Conservation (phyloP, 768 basidiomycete species). For the Termitomyces sp. region DNA sequence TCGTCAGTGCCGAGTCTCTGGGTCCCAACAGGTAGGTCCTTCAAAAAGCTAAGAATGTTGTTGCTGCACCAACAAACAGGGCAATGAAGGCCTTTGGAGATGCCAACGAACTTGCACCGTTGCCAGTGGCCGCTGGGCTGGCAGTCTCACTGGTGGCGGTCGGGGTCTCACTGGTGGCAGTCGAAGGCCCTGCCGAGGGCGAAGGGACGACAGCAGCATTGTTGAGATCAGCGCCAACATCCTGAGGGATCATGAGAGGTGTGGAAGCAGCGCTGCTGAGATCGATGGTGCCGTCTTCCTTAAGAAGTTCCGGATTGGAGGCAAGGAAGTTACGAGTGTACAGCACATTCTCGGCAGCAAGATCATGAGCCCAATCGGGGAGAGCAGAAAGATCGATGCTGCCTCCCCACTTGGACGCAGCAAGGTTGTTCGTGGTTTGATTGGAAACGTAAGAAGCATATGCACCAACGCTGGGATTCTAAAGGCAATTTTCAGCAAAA, state of each 20-base stretch:
- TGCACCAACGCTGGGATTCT: constrained; percentile 52
- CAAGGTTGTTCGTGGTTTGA: constrained; percentile 39
- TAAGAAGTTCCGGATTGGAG: constrained; percentile 44
- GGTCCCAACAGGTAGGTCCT: neutral
- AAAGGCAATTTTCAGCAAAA: constrained; percentile 2
- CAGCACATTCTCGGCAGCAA: constrained; percentile 52
- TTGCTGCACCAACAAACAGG: constrained; percentile 37
- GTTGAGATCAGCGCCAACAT: constrained; percentile 42
- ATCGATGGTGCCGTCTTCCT: constrained; percentile 45
- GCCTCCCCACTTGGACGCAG: constrained; percentile 54
- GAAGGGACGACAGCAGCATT: constrained; percentile 22
- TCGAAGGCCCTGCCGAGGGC: constrained; percentile 16
- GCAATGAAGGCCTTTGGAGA: constrained; percentile 47
- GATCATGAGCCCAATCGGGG: constrained; percentile 46
- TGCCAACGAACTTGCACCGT: constrained; percentile 40
- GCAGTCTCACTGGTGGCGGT: constrained; percentile 16
- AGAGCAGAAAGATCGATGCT: constrained; percentile 53
- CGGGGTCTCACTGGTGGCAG: constrained; percentile 5
- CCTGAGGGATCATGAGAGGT: constrained; percentile 56
- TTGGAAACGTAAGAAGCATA: constrained; percentile 47
- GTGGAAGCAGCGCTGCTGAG: constrained; percentile 34
- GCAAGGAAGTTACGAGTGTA: constrained; percentile 42
- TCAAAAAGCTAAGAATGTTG: constrained; percentile 47
- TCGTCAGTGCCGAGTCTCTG: constrained; percentile 8
- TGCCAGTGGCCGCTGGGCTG: constrained; percentile 29